phyloP scores from a whole-genome alignment of 2,329 filamentous ascomycete species.

The Chaetomium sp. region DNA sequence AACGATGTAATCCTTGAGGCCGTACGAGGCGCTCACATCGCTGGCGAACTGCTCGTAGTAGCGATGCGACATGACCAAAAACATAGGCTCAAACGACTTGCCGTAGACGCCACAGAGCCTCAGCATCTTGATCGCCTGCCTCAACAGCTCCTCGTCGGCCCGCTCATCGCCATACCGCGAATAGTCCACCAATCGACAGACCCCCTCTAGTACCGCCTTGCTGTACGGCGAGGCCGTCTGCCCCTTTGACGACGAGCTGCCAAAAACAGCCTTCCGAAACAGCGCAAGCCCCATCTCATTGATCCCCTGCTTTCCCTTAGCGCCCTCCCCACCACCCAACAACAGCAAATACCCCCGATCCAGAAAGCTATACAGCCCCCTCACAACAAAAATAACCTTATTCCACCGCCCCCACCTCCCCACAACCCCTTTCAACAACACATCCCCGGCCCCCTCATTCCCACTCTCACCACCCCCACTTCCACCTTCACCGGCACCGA shows the following conservation, averaged over 20 bases:
- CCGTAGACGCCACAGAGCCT: slow-evolving; percentile 82
- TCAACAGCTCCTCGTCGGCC: slow-evolving; percentile 68
- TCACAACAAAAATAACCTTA: slow-evolving; percentile 72
- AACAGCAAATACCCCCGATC: slow-evolving; percentile 81
- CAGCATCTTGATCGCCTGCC: slow-evolving; percentile 77
- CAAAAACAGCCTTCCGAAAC: slow-evolving; percentile 66
- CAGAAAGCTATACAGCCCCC: slow-evolving; percentile 90
- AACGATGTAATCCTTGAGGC: slow-evolving; percentile 74
- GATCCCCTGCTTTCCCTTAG: slow-evolving; percentile 67
- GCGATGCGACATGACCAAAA: slow-evolving; percentile 66
- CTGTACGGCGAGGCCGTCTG: slow-evolving; percentile 39
- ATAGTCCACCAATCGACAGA: slow-evolving; percentile 73
- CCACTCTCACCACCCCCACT: slow-evolving; percentile 51
- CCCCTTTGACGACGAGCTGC: slow-evolving; percentile 35
- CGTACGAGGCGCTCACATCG: slow-evolving; percentile 59
- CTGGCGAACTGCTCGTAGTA: slow-evolving; percentile 74
- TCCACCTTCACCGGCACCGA: slow-evolving; percentile 47
- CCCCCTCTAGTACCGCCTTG: slow-evolving; percentile 54
- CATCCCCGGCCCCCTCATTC: slow-evolving; percentile 42
- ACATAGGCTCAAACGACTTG: slow-evolving; percentile 74
- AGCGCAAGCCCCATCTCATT: slow-evolving; percentile 78
- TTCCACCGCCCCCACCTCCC: slow-evolving; percentile 77
- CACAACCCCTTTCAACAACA: slow-evolving; percentile 57
- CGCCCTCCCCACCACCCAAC: slow-evolving; percentile 41
- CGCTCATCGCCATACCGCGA: slow-evolving; percentile 63